A percentile compares a stretch with the other conserved stretches of the same genome.
phyloP scores from a whole-genome alignment of 768 basidiomycete genomes.

The Trametes gibbosa region DNA sequence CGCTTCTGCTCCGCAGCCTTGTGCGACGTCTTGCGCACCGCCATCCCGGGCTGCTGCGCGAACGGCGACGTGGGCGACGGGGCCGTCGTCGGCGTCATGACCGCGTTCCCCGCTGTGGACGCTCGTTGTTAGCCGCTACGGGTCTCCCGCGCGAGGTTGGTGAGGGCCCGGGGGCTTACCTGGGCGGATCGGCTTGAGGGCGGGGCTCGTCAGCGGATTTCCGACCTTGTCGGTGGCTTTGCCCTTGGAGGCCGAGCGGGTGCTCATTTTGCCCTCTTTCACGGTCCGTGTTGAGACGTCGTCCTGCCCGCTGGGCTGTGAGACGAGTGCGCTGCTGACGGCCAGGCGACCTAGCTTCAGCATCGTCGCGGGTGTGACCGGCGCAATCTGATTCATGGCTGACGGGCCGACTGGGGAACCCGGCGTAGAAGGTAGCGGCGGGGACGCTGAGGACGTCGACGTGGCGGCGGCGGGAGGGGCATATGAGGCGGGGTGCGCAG shows the following conservation, averaged over 20 bases:
- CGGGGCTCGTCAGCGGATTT: slow-evolving; percentile 44
- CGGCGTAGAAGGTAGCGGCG: slow-evolving; percentile 32
- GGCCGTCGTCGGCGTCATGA: slow-evolving; percentile 27
- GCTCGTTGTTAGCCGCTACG: background rate
- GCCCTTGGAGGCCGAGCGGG: slow-evolving; percentile 30
- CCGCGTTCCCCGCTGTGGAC: slow-evolving; percentile 34
- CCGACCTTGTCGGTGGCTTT: slow-evolving; percentile 25
- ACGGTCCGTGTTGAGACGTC: slow-evolving; percentile 12
- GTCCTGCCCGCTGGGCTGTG: slow-evolving; percentile 31
- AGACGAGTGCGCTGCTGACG: slow-evolving; percentile 40
- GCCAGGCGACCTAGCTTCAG: slow-evolving; percentile 81
- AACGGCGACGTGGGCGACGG: slow-evolving; percentile 17
- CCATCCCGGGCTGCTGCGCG: slow-evolving; percentile 32
- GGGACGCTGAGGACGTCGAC: slow-evolving; percentile 55
- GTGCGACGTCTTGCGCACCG: slow-evolving; percentile 76
- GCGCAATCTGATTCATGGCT: slow-evolving; percentile 45
- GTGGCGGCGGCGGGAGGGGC: slow-evolving; percentile 6
- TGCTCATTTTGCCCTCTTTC: slow-evolving; percentile 25
- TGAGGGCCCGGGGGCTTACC: slow-evolving; percentile 39
- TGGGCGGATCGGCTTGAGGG: slow-evolving; percentile 71
- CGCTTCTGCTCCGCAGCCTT: slow-evolving; percentile 98
- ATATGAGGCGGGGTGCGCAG: slow-evolving; percentile 49
- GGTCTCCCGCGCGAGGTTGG: too few relatives aligned
- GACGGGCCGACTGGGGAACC: slow-evolving; percentile 4
- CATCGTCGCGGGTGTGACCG: slow-evolving; percentile 89